These are phyloP conservation scores for Ceriops decandra DNA, from an alignment of 345 rosid genomes.

Conservation along the genomic window DNA sequence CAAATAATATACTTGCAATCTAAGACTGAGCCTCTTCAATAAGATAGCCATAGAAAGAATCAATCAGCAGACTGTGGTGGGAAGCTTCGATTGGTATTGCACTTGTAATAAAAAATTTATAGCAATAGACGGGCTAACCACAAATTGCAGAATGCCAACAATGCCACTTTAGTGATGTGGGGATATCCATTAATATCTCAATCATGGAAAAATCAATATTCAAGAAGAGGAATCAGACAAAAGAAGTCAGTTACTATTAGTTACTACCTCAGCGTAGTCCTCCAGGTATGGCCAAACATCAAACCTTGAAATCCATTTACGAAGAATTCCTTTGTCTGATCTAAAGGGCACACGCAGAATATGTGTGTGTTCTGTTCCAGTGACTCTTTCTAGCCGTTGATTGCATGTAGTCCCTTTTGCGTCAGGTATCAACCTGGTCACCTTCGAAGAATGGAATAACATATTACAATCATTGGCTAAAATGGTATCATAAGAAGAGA, in stretches of 20 bases:
- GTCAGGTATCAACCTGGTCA: conserved; percentile 88
- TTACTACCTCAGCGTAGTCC: conserved; percentile 72
- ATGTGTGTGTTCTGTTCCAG: conserved; percentile 80
- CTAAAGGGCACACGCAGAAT: conserved; percentile 91
- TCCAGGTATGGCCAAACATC: conserved; percentile 98
- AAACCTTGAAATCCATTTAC: conserved; percentile 95
- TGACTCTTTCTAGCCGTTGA: conserved; percentile 90
- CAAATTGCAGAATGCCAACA: too few relatives aligned
- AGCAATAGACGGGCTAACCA: too few relatives aligned
- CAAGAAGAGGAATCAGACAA: too few relatives aligned
- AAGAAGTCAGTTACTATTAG: too few relatives aligned
- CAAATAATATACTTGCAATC: neutral
- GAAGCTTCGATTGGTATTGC: too few relatives aligned
- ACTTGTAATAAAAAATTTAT: too few relatives aligned
- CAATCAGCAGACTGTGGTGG: too few relatives aligned
- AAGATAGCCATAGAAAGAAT: too few relatives aligned
- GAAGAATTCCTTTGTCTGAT: conserved; percentile 81
- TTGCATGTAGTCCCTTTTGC: conserved; percentile 93
- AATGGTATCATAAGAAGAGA: neutral
- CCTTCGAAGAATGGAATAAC: conserved; percentile 31
- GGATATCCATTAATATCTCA: too few relatives aligned
- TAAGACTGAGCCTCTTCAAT: too few relatives aligned
- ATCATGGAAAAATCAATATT: too few relatives aligned
- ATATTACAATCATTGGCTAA: neutral
- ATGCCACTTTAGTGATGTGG: too few relatives aligned